These are phyloP conservation scores for Trichosporon sp. DNA, from an alignment of 1,284 basidiomycete genomes.

Conservation along the genomic window DNA sequence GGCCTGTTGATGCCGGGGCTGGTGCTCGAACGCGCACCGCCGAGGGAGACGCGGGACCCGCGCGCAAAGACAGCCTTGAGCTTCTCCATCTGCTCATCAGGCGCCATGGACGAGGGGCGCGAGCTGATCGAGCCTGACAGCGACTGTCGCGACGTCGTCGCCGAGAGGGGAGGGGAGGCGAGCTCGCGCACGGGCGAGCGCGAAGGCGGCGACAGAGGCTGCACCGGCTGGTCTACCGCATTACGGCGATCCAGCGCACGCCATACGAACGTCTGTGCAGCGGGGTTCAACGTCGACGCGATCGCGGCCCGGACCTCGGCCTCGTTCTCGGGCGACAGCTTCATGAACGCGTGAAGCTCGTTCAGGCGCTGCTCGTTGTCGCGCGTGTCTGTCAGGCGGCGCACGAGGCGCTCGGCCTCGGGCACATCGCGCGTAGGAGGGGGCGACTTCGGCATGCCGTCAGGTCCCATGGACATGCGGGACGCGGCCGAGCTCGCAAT, in stretches of 20 bases:
- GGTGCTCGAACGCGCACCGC: background rate
- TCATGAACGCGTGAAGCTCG: conserved; percentile 92
- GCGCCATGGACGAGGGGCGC: conserved; percentile 31
- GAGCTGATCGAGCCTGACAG: background rate
- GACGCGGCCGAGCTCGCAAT: conserved; percentile 45
- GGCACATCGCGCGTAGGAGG: conserved; percentile 60
- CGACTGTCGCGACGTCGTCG: conserved; percentile 27
- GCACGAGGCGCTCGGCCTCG: conserved; percentile 47
- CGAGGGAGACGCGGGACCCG: conserved; percentile 8
- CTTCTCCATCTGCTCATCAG: conserved; percentile 50
- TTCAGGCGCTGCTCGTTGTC: conserved; percentile 85
- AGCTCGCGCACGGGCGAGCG: conserved; percentile 34
- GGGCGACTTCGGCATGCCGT: conserved; percentile 46
- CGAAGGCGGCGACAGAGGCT: conserved; percentile 13
- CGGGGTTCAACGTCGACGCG: conserved; percentile 39
- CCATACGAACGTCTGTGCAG: conserved; percentile 49
- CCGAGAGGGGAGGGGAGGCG: conserved; percentile 31
- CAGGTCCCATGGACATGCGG: conserved; percentile 22
- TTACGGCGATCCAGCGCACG: conserved; percentile 47
- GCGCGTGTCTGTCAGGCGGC: conserved; percentile 75
- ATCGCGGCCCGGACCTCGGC: conserved; percentile 70
- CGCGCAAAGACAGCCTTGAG: conserved; percentile 48
- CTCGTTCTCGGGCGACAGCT: conserved; percentile 85
- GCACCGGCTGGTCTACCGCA: conserved; percentile 43
- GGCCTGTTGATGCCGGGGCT: conserved; percentile 1